Evolutionary conservation across 257 asterid genomes (phyloP).

Genomic region (Plantago ovata): DNA sequence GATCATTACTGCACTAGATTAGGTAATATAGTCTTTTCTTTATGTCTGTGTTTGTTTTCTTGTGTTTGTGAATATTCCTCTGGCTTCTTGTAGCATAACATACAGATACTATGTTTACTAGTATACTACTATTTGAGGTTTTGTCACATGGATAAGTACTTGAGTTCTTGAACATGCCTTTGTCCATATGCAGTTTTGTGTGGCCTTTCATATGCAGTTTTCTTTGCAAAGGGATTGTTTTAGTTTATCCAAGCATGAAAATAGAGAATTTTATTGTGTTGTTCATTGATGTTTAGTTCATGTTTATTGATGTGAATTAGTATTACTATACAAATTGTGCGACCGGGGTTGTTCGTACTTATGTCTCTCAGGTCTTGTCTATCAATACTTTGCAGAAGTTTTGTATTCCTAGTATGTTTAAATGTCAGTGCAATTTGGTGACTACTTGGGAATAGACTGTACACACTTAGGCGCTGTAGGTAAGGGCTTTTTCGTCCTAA

Average conservation of each 20-base stretch:
- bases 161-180: background rate
- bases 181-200: no score
- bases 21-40: constrained; percentile 28
- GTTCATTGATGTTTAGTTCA: constrained; percentile 6
- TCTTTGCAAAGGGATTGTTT: no score
- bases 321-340: constrained; percentile 13
- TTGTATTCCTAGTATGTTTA: background rate
- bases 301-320: background rate
- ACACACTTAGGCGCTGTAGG: no score
- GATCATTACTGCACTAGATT: constrained; percentile 15
- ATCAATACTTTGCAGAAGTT: no score
- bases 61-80: constrained; percentile 8
- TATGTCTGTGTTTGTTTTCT: constrained; percentile 5
- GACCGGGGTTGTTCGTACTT: background rate
- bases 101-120: background rate
- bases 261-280: background rate
- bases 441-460: background rate
- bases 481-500: no score
- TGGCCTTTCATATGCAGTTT: no score
- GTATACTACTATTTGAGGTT: background rate
- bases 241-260: no score
- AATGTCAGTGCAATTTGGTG: background rate
- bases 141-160: background rate
- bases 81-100: constrained; percentile 1
- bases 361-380: background rate